These are phyloP conservation scores for Posidonia australis DNA, from an alignment of 106 monocot species.

Conservation along the genomic window DNA sequence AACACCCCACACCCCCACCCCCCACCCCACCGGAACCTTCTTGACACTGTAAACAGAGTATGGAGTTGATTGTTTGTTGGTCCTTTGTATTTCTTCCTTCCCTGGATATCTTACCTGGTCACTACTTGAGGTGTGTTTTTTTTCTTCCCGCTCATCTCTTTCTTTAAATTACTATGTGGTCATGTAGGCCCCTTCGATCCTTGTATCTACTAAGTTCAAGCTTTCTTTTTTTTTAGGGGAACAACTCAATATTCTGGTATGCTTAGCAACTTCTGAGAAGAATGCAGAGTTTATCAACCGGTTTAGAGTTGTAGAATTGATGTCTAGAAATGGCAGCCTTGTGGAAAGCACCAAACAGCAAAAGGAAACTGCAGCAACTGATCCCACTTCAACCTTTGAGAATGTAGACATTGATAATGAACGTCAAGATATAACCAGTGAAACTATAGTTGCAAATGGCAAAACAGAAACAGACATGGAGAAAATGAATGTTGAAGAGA, in stretches of 20 bases:
- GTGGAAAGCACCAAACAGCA: not conserved
- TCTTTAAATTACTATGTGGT: too few species aligned
- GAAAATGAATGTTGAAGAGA: not conserved
- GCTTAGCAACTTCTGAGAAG: constrained; percentile 51
- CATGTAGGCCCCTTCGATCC: not conserved
- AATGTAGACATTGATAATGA: not conserved
- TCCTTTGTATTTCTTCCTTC: not conserved
- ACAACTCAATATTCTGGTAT: constrained; percentile 75
- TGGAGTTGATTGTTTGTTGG: not conserved
- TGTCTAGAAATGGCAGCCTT: not conserved
- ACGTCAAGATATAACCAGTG: not conserved
- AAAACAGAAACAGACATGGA: not conserved
- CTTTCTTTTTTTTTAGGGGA: constrained; percentile 43
- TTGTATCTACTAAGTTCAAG: constrained; percentile 12
- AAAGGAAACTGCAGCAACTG: not conserved
- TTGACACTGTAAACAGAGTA: too few species aligned
- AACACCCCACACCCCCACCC: too few species aligned
- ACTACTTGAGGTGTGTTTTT: too few species aligned
- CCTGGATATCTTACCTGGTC: not conserved
- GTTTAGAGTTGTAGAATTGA: constrained; percentile 6
- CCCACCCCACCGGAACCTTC: too few species aligned
- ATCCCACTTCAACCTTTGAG: not conserved
- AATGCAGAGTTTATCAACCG: constrained; percentile 10
- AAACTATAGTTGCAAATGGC: constrained; percentile 8
- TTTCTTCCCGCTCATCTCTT: too few species aligned